These are phyloP conservation scores for Mortierella alpina DNA, from an alignment of 192 early-diverging fungal genomes.

Conservation along the genomic window DNA sequence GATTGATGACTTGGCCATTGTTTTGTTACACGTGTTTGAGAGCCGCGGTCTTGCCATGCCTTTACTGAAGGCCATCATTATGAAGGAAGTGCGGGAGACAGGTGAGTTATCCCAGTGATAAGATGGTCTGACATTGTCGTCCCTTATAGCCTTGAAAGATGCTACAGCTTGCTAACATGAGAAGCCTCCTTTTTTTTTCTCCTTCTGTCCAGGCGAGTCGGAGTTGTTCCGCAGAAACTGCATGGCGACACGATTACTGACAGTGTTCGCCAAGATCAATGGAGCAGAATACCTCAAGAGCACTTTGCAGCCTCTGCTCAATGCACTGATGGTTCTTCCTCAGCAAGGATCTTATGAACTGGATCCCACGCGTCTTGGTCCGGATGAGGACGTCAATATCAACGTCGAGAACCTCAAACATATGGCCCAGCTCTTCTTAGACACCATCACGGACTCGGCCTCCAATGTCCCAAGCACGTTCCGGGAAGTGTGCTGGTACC, in stretches of 20 bases:
- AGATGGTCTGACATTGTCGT: background rate
- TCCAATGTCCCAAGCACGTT: constrained; percentile 77
- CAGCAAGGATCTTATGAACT: constrained; percentile 89
- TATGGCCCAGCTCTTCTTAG: constrained; percentile 81
- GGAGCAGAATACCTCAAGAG: constrained; percentile 84
- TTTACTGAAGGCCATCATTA: constrained; percentile 83
- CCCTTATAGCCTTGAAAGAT: no score
- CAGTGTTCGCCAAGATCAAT: constrained; percentile 83
- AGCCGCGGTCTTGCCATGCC: constrained; percentile 74
- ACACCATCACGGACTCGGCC: constrained; percentile 83
- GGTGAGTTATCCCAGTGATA: constrained; percentile 50
- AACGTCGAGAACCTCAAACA: constrained; percentile 86
- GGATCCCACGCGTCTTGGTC: constrained; percentile 80
- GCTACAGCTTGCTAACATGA: no score
- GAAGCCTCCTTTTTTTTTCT: constrained; percentile 24
- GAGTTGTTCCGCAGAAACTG: constrained; percentile 94
- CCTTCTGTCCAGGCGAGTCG: constrained; percentile 60
- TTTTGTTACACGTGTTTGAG: constrained; percentile 85
- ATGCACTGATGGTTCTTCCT: constrained; percentile 71
- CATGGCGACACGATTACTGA: constrained; percentile 89
- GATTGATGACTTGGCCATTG: constrained; percentile 87
- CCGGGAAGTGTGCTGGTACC: constrained; percentile 84
- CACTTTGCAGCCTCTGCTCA: constrained; percentile 84
- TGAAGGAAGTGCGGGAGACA: constrained; percentile 88
- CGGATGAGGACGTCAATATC: constrained; percentile 71